Base-by-base conservation (phyloP, 139 green algal genomes). In the Monoraphidium neglectum region DNA sequence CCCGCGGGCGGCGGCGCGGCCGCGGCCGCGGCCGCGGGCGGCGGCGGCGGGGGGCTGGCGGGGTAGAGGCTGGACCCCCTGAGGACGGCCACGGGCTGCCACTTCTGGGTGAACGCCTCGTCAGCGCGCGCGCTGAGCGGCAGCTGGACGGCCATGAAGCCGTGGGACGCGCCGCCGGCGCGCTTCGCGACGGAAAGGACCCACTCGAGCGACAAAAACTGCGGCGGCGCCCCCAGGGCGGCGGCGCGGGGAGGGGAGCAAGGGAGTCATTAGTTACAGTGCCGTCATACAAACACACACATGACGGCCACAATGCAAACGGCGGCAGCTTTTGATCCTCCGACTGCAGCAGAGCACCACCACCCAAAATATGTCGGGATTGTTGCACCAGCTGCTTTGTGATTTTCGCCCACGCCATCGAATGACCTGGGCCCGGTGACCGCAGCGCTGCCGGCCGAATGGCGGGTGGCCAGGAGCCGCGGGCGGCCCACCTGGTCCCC, bases 81-180 rank as follows among this genome's bases (percentile, higher is more conserved):
- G 8, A 12, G 8, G 43, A 12, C 43, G 18, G n/a, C 16, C 57
- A 91, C 46, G 21, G 32, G 4, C 77, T 94, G 90, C 83, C 83
- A 94, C 0, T 47, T 36, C 65, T 91, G 23, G 8, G 6, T 23
- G 78, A 80, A 93, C 2, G 90, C 87, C 82, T 94, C 88, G 0
- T 54, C 72, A 86, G 93, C 92, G n/a, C 16, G 36, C 1, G 67
- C 68, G 68, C 86, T 93, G 36, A 87, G 79, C 32, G 90, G 90
- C 38, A 93, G 83, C 83, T 93, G 88, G 1, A 94, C 69, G 30
- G 85, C 86, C 35, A 61, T 70, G 60, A 95, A 92, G 40, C 87
- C 90, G 61, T 92, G 89, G 13, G 88, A 71, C 12, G 18, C 15
- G 0, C 85, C 85, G 0, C 81, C 89, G 1, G 83, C 84, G 16